These are phyloP conservation scores for Paraconiothyrium brasiliense DNA, from an alignment of 2,329 filamentous ascomycete species.

Conservation along the genomic window DNA sequence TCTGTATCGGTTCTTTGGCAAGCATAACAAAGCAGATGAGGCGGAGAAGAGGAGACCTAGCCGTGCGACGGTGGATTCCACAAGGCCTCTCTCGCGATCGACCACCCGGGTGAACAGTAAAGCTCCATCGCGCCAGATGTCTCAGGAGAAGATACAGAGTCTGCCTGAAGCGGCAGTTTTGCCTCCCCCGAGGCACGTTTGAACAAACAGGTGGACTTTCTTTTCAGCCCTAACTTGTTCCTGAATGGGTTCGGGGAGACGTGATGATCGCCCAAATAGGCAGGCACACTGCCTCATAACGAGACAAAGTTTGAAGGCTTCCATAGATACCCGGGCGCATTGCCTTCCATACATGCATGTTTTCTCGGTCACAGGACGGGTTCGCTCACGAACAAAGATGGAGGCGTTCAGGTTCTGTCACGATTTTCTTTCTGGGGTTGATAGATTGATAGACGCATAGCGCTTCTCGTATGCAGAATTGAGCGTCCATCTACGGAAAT, in stretches of 20 bases:
- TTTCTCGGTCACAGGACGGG: background rate
- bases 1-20: slow-evolving; percentile 25
- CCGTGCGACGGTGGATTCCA: slow-evolving; percentile 20
- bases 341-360: background rate
- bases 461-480: slow-evolving; percentile 38
- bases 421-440: background rate
- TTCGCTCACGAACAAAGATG: background rate
- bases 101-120: slow-evolving; percentile 34
- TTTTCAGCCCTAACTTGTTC: background rate
- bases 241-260: background rate
- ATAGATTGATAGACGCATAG: slow-evolving; percentile 37
- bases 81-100: slow-evolving; percentile 26
- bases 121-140: slow-evolving; percentile 23
- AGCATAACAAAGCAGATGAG: slow-evolving; percentile 22
- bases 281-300: background rate
- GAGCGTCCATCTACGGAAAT: slow-evolving; percentile 42
- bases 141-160: slow-evolving; percentile 25
- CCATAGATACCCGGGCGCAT: background rate
- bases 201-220: background rate
- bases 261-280: too few relatives aligned
- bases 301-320: background rate
- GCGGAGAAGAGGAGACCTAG: slow-evolving; percentile 10
- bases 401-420: background rate
- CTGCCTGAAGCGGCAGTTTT: slow-evolving; percentile 5
- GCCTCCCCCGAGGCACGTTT: slow-evolving; percentile 1